Base-by-base conservation (phyloP, 345 rosid genomes). In the Aquilaria yunnanensis region DNA sequence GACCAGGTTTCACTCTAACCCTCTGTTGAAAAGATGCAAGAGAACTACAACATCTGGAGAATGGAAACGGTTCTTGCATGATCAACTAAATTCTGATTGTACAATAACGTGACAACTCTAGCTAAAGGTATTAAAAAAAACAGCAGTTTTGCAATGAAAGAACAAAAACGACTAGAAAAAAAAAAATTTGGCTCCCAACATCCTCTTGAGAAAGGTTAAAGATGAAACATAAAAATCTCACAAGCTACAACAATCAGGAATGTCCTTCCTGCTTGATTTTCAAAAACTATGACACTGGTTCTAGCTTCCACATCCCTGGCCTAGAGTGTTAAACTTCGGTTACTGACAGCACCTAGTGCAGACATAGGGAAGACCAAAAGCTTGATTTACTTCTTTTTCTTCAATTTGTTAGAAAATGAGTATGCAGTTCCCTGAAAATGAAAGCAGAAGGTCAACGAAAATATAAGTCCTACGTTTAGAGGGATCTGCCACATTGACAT, bases 371-470 rank as follows among this genome's bases (percentile, higher is more conserved):
- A 7, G 43, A 37, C 5, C 43, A 7, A 37, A 37, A 37, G 55
- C 14, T 10, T 1, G 33, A 29, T 73, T 78, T 83, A 78, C 80
- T 89, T 86, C 87, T 89, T 88, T 85, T 84, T 89, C 81, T 86
- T 89, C 45, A 79, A 77, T 72, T 86, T 86, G 77, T 69, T 76
- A 45, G 89, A 75, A 31, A 66, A 65, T 16, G 73, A 77, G 58
- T 74, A 81, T 5, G 90, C 79, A 56, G 96, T 86, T 67, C 96
- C 93, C 93, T 89, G 76, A 34, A 47, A 41, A 58, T 6, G 23
- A 51, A 12, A 11, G n/a, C 53, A 23, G 13, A 59, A 43, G 47
- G 49, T 0, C 46, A 16, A 61, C 2, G 5, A 13, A 8, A n/a
- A 47, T 32, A 60, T 13, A 29, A 12, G 50, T 47, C 60, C 13